Conservation (phyloP, 805 yeast genomes). For the Cyberlindnera euphorbiae region DNA sequence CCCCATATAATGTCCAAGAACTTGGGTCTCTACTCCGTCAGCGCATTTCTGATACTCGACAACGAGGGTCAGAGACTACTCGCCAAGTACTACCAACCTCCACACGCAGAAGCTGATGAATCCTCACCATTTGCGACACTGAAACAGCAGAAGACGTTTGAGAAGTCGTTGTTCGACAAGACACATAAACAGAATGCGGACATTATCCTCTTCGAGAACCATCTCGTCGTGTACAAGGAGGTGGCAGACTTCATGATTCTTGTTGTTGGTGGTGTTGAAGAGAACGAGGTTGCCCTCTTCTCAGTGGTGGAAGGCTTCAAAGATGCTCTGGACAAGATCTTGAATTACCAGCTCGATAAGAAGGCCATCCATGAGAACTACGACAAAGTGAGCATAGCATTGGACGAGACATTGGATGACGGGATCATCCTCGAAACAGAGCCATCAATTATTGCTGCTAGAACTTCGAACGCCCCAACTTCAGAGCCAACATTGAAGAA, state of each 20-base stretch:
- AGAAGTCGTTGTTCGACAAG: constrained; percentile 63
- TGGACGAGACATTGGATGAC: constrained; percentile 91
- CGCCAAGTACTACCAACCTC: constrained; percentile 78
- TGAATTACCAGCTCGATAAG: constrained; percentile 68
- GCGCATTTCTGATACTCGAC: constrained; percentile 78
- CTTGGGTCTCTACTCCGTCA: constrained; percentile 72
- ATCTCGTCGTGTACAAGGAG: constrained; percentile 83
- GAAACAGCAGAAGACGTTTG: constrained; percentile 74
- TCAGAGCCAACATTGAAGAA: constrained; percentile 58
- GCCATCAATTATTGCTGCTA: constrained; percentile 75
- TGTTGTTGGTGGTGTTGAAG: constrained; percentile 69
- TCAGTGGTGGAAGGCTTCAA: constrained; percentile 71
- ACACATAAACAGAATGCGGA: constrained; percentile 81
- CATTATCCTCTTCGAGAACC: constrained; percentile 72
- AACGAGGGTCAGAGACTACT: constrained; percentile 73
- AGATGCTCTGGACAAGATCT: constrained; percentile 75
- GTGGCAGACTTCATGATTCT: constrained; percentile 69
- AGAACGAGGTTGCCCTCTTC: constrained; percentile 79
- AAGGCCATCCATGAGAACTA: constrained; percentile 73
- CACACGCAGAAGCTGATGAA: constrained; percentile 32
- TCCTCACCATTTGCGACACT: constrained; percentile 27
- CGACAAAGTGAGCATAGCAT: constrained; percentile 79
- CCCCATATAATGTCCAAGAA: constrained; percentile 35
- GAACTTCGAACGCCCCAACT: constrained; percentile 86
- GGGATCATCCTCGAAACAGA: constrained; percentile 92